A percentile compares a stretch with the other conserved stretches of the same genome.
Conservation (phyloP, 306 rosid genomes). For the Casuarina cunninghamiana region DNA sequence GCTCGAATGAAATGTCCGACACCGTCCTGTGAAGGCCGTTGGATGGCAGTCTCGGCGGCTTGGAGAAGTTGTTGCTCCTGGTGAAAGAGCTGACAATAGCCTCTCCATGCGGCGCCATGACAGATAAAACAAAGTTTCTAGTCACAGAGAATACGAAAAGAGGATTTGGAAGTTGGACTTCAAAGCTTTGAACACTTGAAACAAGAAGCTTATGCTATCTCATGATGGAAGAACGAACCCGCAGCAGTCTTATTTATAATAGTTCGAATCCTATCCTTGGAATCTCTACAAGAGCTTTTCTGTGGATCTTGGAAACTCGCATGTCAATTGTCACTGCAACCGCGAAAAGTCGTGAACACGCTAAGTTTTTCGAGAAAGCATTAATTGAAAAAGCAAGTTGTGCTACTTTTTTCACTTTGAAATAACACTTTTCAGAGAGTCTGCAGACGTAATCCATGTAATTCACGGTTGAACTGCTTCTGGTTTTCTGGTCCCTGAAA, state of each 20-base stretch:
- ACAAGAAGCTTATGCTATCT: not conserved
- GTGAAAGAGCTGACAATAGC: conserved; percentile 33
- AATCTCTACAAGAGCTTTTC: conserved; percentile 29
- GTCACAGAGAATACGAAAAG: not conserved
- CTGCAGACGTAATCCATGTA: conserved; percentile 32
- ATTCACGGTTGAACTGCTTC: conserved; percentile 2
- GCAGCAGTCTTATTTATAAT: conserved; percentile 51
- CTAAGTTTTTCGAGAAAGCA: conserved; percentile 45
- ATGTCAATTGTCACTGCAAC: conserved; percentile 47
- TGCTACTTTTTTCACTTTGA: conserved; percentile 37
- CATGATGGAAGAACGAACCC: conserved; percentile 18
- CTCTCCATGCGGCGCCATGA: conserved; percentile 89
- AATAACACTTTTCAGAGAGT: conserved; percentile 22
- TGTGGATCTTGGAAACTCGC: conserved; percentile 49
- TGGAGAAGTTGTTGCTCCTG: conserved; percentile 36
- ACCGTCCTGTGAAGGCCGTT: conserved; percentile 63
- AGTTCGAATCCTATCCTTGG: not conserved
- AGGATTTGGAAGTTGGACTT: not conserved
- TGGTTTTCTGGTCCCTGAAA: not conserved
- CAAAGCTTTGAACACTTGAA: not conserved
- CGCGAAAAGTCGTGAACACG: conserved; percentile 42
- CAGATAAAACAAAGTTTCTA: not conserved
- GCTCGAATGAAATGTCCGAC: conserved; percentile 76
- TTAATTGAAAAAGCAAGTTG: conserved; percentile 37
- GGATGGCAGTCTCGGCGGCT: conserved; percentile 56